Evolutionary conservation across 1,139 yeast species (phyloP).

Genomic region (Citeromyces siamensis): DNA sequence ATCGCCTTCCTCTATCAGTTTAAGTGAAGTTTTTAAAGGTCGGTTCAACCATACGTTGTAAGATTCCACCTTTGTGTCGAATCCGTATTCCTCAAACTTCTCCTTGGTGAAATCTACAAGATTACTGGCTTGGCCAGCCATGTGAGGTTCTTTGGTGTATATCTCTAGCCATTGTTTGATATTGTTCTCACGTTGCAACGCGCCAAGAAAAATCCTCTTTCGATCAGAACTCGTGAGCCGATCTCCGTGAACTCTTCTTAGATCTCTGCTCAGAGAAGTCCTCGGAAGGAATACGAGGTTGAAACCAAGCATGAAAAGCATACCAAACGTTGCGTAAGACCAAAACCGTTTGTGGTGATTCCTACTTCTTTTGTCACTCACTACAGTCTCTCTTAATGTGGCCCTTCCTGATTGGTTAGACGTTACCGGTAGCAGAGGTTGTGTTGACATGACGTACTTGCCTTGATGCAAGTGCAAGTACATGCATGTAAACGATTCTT

Average conservation of each 20-base stretch:
- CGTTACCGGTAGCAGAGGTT: not conserved
- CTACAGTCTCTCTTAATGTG: not conserved
- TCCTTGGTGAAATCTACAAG: constrained; percentile 27
- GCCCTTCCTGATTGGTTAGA: not conserved
- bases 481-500: no score
- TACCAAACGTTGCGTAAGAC: constrained; percentile 41
- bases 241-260: constrained; percentile 61
- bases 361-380: constrained; percentile 7
- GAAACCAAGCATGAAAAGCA: constrained; percentile 38
- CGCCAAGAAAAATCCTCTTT: constrained; percentile 32
- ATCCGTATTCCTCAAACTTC: constrained; percentile 29
- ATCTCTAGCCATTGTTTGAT: constrained; percentile 23
- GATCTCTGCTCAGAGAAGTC: constrained; percentile 76
- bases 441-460: constrained; percentile 2
- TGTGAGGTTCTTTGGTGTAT: constrained; percentile 24
- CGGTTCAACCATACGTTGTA: constrained; percentile 44
- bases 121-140: constrained; percentile 29
- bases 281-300: constrained; percentile 74
- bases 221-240: constrained; percentile 52
- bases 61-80: constrained; percentile 37
- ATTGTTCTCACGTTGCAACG: constrained; percentile 19
- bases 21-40: constrained; percentile 35
- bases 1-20: constrained; percentile 21
- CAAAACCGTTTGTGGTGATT: constrained; percentile 28
- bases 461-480: no score